Conservation (phyloP, 495 filamentous ascomycete genomes). For the Friedmanniomyces simplex region DNA sequence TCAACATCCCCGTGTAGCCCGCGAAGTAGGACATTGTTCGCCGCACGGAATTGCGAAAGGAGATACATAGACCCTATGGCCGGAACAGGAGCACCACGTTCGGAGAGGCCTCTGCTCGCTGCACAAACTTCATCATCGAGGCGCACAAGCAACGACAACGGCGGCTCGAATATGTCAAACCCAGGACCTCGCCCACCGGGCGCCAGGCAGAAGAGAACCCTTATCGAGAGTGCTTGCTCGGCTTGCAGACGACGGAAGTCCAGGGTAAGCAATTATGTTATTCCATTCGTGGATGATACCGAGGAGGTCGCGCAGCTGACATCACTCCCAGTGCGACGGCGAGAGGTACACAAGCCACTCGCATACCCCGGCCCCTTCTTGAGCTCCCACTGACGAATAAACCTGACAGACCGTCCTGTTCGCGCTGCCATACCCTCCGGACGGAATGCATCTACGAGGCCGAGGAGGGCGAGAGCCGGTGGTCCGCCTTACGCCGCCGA, state of each 20-base stretch:
- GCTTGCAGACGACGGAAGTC: conserved; percentile 18
- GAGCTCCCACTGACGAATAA: neutral
- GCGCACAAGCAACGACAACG: neutral
- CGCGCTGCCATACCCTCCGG: conserved; percentile 8
- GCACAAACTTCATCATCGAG: too few relatives aligned
- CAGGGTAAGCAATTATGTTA: conserved; percentile 2
- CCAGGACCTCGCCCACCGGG: neutral
- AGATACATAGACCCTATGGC: too few relatives aligned
- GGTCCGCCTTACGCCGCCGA: conserved; percentile 12
- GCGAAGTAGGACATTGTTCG: too few relatives aligned
- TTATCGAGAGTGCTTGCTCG: conserved; percentile 19
- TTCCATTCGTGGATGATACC: neutral
- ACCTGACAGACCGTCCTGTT: conserved; percentile 10
- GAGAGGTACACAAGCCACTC: conserved; percentile 1
- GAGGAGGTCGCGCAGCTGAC: neutral
- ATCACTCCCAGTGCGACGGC: conserved; percentile 10
- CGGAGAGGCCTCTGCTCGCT: too few relatives aligned
- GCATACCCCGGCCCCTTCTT: neutral
- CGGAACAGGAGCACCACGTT: too few relatives aligned
- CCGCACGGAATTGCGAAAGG: too few relatives aligned
- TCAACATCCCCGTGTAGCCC: too few relatives aligned
- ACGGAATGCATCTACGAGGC: conserved; percentile 18
- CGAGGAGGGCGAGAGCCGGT: conserved; percentile 21
- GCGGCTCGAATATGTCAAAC: neutral
- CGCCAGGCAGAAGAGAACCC: conserved; percentile 9